These are phyloP conservation scores for Xylariaceae sp. DNA, from an alignment of 2,329 filamentous ascomycete genomes.

Conservation along the genomic window DNA sequence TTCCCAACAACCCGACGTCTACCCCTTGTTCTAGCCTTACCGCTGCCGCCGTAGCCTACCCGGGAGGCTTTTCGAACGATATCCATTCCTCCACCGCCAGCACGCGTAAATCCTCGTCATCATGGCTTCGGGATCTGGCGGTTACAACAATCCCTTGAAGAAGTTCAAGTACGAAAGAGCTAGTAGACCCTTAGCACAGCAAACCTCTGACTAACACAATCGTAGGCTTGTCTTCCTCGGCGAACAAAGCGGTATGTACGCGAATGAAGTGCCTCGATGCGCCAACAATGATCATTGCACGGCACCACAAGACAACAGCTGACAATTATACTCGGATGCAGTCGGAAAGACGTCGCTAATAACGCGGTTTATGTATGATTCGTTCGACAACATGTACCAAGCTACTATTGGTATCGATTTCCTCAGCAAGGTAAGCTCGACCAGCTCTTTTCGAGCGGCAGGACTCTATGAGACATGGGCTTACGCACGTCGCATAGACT, in stretches of 20 bases:
- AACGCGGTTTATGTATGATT: conserved; percentile 99
- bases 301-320: not conserved
- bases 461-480: too few relatives aligned
- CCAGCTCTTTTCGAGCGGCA: too few relatives aligned
- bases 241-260: conserved; percentile 87
- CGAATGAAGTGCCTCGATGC: not conserved
- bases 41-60: conserved; percentile 1
- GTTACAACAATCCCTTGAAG: conserved; percentile 99
- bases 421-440: conserved; percentile 75
- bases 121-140: conserved; percentile 75
- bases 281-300: not conserved
- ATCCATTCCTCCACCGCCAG: not conserved
- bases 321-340: conserved; percentile 35
- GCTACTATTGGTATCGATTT: conserved; percentile 99
- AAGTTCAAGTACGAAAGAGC: conserved; percentile 92
- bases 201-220: conserved; percentile 8
- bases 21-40: conserved; percentile 4
- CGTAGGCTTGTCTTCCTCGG: conserved; percentile 89
- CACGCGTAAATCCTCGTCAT: conserved; percentile 20
- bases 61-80: not conserved
- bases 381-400: conserved; percentile 99
- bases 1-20: not conserved
- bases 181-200: conserved; percentile 9
- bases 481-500: conserved; percentile 51
- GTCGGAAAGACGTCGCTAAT: conserved; percentile 98